These are phyloP conservation scores for Rubroboletus pulcherrimus DNA, from an alignment of 768 basidiomycete genomes.

Conservation along the genomic window DNA sequence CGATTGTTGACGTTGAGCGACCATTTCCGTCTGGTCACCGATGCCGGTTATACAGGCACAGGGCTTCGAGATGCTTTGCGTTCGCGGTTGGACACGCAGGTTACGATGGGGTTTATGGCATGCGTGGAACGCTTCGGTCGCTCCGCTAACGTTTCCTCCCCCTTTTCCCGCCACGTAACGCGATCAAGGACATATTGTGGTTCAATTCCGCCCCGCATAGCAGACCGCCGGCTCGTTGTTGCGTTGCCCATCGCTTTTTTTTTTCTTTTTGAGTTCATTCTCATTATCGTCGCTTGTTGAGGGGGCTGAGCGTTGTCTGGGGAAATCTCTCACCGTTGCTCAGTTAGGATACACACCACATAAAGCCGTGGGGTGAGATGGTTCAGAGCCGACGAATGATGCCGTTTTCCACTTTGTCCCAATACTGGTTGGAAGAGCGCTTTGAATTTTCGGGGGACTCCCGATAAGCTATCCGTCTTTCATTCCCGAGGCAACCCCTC, in stretches of 20 bases:
- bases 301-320: background rate
- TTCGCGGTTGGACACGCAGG: background rate
- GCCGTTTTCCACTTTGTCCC: background rate
- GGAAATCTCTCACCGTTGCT: background rate
- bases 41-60: conserved; percentile 1
- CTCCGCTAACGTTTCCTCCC: background rate
- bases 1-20: conserved; percentile 1
- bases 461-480: background rate
- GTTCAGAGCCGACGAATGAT: conserved; percentile 1
- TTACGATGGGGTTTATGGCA: conserved; percentile 16
- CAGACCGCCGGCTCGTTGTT: conserved; percentile 6
- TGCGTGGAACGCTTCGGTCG: background rate
- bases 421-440: background rate
- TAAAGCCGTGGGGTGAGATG: background rate
- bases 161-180: conserved; percentile 1
- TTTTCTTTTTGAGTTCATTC: background rate
- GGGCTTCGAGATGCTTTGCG: background rate
- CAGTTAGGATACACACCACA: background rate
- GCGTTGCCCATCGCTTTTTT: background rate
- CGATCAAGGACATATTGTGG: background rate
- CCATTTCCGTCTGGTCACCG: background rate
- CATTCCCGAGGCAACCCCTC: conserved; percentile 5
- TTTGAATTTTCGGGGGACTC: background rate
- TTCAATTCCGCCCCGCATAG: background rate
- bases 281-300: conserved; percentile 6